Base-by-base conservation (phyloP, 2,329 filamentous ascomycete genomes). In the Pleomassaria siparia region DNA sequence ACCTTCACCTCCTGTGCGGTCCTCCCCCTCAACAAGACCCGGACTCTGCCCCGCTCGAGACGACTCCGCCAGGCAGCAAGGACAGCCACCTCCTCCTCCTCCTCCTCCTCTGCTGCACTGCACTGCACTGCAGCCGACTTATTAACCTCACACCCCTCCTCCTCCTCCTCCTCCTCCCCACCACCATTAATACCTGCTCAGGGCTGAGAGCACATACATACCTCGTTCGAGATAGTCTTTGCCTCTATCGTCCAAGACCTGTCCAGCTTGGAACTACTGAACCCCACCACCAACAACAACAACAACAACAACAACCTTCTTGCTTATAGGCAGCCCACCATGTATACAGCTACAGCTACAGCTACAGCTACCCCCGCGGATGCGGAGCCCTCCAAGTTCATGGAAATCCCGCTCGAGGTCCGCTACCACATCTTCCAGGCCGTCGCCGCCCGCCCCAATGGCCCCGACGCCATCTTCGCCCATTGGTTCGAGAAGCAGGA, bases 401-500 rank as follows among this genome's bases (percentile, higher is more conserved):
- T 62, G 47, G 40, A 18, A 42, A 54, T 69, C 9, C 67, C 67
- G 3, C 55, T 68, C 39, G 67, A 71, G 54, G 40, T 69, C 20
- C 63, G 67, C 29, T 56, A 67, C 39, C 43, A 43, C 13, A 63
- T 70, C 50, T 71, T 62, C 53, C 45, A 55, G 40, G 40, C 55
- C 18, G 50, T 55, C 6, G 50, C 61, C 24, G 43, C 24, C 6
- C 54, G 60, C 36, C 40, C 55, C 5, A 24, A 43, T 5, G 45
- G 57, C 46, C 55, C 64, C 5, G 56, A 62, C 45, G 56, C 58
- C 46, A 43, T 69, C 10, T 52, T 71, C 18, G 59, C 59, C 33
- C 53, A 59, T 33, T 71, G 67, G 67, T 69, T 71, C 47, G 67
- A 70, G 56, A 68, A 60, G 57, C 54, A 56, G 37, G 67, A 70